These are phyloP conservation scores for Phytophthora agathidicida DNA, from an alignment of 352 stramenopile species.

Conservation along the genomic window DNA sequence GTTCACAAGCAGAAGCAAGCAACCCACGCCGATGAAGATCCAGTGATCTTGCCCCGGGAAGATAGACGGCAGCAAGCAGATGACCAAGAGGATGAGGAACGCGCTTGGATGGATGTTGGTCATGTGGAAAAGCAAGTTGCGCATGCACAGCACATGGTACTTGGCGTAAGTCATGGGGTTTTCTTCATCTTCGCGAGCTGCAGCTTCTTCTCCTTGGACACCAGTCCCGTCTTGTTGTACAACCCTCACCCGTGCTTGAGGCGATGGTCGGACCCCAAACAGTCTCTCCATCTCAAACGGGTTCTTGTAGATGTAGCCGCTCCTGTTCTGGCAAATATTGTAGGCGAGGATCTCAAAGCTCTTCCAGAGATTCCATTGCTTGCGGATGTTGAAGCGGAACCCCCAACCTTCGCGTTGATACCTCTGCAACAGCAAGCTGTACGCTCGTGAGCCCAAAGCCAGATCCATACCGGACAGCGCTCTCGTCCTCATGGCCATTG, in stretches of 20 bases:
- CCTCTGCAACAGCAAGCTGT: slow-evolving; percentile 72
- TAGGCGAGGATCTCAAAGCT: slow-evolving; percentile 89
- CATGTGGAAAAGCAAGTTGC: slow-evolving; percentile 84
- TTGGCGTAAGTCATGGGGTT: slow-evolving; percentile 67
- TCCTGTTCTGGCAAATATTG: slow-evolving; percentile 89
- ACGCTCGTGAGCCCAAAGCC: slow-evolving; percentile 72
- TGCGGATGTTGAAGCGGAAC: slow-evolving; percentile 80
- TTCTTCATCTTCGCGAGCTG: slow-evolving; percentile 21
- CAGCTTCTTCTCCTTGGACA: slow-evolving; percentile 6
- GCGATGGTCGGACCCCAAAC: slow-evolving; percentile 54
- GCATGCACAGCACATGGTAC: slow-evolving; percentile 87
- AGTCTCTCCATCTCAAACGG: slow-evolving; percentile 81
- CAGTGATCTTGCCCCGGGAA: slow-evolving; percentile 70
- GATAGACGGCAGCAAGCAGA: slow-evolving; percentile 69
- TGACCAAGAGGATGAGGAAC: slow-evolving; percentile 78
- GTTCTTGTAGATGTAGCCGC: slow-evolving; percentile 91
- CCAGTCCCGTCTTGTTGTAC: not conserved
- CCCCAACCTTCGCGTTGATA: slow-evolving; percentile 84
- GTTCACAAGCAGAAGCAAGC: slow-evolving; percentile 61
- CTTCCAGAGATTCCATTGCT: slow-evolving; percentile 89
- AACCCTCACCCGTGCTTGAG: slow-evolving; percentile 7
- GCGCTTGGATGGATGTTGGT: slow-evolving; percentile 80
- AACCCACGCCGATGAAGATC: slow-evolving; percentile 78
- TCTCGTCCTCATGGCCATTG: slow-evolving; percentile 42
- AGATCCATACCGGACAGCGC: slow-evolving; percentile 78